Evolutionary conservation across 768 basidiomycete genomes (phyloP), one percentile per base, ranked within the genome.

Genomic region (Clathrus columnatus): DNA sequence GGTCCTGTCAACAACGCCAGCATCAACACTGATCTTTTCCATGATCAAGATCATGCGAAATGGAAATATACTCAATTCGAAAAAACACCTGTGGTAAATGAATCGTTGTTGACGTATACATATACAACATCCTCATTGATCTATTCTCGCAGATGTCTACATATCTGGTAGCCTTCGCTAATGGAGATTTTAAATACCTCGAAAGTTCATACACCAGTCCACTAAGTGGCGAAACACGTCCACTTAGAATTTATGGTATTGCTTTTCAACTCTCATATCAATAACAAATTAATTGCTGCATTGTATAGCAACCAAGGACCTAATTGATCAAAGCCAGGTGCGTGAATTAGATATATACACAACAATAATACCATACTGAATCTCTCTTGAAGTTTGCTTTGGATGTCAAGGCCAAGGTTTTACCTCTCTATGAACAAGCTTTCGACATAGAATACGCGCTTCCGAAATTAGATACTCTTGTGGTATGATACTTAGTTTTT

Each of bases 391-490:
- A 85, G 60, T 91, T 91, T 63, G 87, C 87, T 10, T 82, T 98
- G 43, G 91, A 94, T 61, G 83, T 95, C 61, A 95, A 88, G 68
- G 79, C 77, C 5, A 76, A 75, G 27, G 87, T 89, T 10, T 71
- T 96, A 11, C 93, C 93, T 11, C 66, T 93, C n/a, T 97, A 94
- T 67, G 94, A 98, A 70, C 75, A 85, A 66, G 78, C 95, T 54
- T 97, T 97, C 65, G 85, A 94, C 61, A 84, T 97, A 60, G 87
- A 86, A 56, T 98, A 85, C 67, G 91, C 94, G 23, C 77, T 98
- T 26, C 91, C 92, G 5, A 97, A 98, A 73, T 78, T 98, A 44
- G 95, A 97, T 65, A 94, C 93, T 1, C 76, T 98, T 16, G 89
- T 91, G 54, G 85, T 83, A 66, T 56, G 82, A 5, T 36, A 36